Evolutionary conservation across 1,284 basidiomycete genomes (phyloP).

Genomic region (Xerocomus alliaceus): DNA sequence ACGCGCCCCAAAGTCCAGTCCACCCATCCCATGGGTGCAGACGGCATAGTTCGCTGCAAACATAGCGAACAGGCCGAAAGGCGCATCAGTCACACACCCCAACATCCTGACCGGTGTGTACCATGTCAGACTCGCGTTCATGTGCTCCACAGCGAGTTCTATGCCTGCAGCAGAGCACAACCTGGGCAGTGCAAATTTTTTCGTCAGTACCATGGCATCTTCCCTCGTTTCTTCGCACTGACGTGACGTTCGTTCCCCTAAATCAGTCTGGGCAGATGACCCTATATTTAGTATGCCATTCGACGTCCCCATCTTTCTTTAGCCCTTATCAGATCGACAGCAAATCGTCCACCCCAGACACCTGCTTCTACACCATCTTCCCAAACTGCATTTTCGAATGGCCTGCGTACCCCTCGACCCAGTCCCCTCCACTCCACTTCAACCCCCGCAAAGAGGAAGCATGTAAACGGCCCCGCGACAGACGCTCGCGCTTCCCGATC

Average conservation of each 20-base stretch:
- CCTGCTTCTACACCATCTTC: neutral
- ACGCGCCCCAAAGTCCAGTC: slow-evolving; percentile 9
- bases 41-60: slow-evolving; percentile 41
- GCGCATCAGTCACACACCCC: slow-evolving; percentile 34
- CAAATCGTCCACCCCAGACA: neutral
- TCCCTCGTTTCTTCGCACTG: neutral
- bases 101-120: slow-evolving; percentile 44
- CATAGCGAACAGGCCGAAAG: slow-evolving; percentile 34
- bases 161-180: slow-evolving; percentile 28
- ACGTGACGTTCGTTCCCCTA: too few species aligned
- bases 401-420: slow-evolving; percentile 7
- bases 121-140: neutral
- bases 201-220: slow-evolving; percentile 42
- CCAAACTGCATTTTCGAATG: neutral
- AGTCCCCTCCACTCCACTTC: neutral
- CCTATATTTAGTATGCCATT: slow-evolving; percentile 23
- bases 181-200: slow-evolving; percentile 44
- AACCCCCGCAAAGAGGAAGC: neutral
- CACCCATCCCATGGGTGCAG: slow-evolving; percentile 27
- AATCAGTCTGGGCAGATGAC: slow-evolving; percentile 49
- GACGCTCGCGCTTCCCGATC: too few species aligned
- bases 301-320: neutral
- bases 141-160: slow-evolving; percentile 41
- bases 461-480: too few species aligned
- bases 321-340: slow-evolving; percentile 12